Conservation (phyloP, 2,329 filamentous ascomycete genomes). For the Aspergillus brunneoviolaceus region DNA sequence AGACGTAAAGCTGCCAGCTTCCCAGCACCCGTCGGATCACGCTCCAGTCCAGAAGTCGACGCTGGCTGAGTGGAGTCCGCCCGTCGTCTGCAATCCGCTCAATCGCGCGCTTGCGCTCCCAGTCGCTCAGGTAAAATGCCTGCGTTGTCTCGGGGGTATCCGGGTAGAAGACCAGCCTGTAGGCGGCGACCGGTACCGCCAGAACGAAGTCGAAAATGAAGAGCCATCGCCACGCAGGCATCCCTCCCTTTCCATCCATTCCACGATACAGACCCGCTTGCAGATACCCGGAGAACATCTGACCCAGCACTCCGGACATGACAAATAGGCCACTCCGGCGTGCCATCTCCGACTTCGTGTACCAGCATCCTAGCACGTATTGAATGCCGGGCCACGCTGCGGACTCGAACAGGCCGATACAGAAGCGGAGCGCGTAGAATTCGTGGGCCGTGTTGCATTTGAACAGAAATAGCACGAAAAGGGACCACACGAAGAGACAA, state of each 20-base stretch:
- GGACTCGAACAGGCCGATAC: slow-evolving; percentile 20
- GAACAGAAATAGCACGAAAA: slow-evolving; percentile 44
- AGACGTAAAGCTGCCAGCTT: too few relatives aligned
- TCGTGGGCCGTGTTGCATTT: slow-evolving; percentile 12
- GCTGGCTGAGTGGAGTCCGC: too few relatives aligned
- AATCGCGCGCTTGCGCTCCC: too few relatives aligned
- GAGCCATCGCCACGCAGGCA: slow-evolving; percentile 5
- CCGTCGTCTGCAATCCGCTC: too few relatives aligned
- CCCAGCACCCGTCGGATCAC: too few relatives aligned
- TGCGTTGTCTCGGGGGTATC: not conserved
- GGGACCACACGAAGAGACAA: slow-evolving; percentile 40
- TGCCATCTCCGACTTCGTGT: too few relatives aligned
- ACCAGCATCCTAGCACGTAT: slow-evolving; percentile 2
- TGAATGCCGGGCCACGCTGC: slow-evolving; percentile 18
- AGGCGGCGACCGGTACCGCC: not conserved
- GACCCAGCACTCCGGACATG: too few relatives aligned
- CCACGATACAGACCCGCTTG: not conserved
- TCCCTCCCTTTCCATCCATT: not conserved
- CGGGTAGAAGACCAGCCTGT: not conserved
- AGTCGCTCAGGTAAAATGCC: too few relatives aligned
- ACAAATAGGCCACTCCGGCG: not conserved
- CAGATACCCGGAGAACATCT: too few relatives aligned
- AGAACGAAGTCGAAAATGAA: slow-evolving; percentile 6
- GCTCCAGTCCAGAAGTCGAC: too few relatives aligned
- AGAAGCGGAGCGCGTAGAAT: slow-evolving; percentile 22